A percentile compares a stretch with the other conserved stretches of the same genome.
phyloP scores from a whole-genome alignment of 805 yeast genomes.

The Jamesozyma rosinii region DNA sequence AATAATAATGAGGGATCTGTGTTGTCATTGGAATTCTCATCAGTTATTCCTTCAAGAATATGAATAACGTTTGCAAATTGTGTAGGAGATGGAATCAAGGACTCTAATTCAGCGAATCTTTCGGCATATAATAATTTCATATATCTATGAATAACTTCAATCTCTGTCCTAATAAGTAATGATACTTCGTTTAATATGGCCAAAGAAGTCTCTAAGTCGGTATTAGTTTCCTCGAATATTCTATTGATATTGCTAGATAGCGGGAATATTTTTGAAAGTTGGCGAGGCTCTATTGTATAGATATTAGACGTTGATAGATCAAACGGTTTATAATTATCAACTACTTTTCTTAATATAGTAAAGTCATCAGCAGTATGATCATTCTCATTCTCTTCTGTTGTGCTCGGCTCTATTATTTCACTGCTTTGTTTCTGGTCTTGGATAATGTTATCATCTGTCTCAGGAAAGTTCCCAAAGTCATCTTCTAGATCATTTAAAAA shows the following conservation, averaged over 20 bases:
- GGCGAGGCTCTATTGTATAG: neutral
- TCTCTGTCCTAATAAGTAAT: constrained; percentile 47
- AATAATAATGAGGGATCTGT: constrained; percentile 23
- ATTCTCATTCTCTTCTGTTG: neutral
- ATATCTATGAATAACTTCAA: constrained; percentile 39
- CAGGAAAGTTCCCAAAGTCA: constrained; percentile 16
- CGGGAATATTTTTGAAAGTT: neutral
- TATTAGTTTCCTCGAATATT: neutral
- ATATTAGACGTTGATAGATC: constrained; percentile 6
- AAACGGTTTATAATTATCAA: constrained; percentile 8
- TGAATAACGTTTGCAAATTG: constrained; percentile 50
- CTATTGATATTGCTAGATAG: neutral
- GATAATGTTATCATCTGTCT: constrained; percentile 8
- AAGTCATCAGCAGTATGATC: constrained; percentile 2
- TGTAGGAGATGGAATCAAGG: constrained; percentile 50
- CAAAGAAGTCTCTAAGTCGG: constrained; percentile 28
- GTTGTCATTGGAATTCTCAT: constrained; percentile 26
- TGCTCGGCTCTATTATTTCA: neutral
- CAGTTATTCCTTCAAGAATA: constrained; percentile 40
- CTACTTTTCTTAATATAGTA: constrained; percentile 2
- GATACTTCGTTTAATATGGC: constrained; percentile 46
- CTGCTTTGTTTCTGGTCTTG: constrained; percentile 8
- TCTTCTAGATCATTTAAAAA: constrained; percentile 30
- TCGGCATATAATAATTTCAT: constrained; percentile 45
- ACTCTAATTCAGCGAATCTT: constrained; percentile 63